Conservation (phyloP, 2,329 filamentous ascomycete species). For the Neodidymelliopsis sp. region DNA sequence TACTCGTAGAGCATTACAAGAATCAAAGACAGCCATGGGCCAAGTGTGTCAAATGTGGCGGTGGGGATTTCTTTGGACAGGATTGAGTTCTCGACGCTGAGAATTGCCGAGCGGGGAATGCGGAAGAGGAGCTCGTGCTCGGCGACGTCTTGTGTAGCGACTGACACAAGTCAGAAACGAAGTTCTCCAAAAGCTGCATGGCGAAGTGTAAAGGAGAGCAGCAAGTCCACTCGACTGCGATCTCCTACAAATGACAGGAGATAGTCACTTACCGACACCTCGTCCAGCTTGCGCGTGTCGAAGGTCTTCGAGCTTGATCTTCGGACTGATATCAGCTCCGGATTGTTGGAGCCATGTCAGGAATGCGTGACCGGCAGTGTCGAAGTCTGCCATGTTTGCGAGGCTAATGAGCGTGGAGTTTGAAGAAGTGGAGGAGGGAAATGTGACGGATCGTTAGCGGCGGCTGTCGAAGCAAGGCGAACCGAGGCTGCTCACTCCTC, state of each 20-base stretch:
- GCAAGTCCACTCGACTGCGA: background rate
- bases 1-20: conserved; percentile 82
- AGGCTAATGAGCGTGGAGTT: conserved; percentile 5
- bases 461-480: conserved; percentile 20
- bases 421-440: conserved; percentile 23
- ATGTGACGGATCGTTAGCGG: conserved; percentile 30
- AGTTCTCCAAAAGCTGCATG: background rate
- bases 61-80: conserved; percentile 63
- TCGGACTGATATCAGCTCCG: conserved; percentile 63
- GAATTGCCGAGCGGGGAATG: conserved; percentile 74
- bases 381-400: conserved; percentile 42
- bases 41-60: conserved; percentile 45
- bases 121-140: conserved; percentile 81
- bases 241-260: conserved; percentile 1
- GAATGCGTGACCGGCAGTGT: conserved; percentile 60
- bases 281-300: conserved; percentile 64
- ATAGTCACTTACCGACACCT: conserved; percentile 65
- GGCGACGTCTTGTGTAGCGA: conserved; percentile 73
- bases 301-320: conserved; percentile 66
- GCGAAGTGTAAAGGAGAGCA: background rate
- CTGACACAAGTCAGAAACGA: conserved; percentile 53
- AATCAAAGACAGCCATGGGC: conserved; percentile 68
- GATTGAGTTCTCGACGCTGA: conserved; percentile 76
- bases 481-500: conserved; percentile 28
- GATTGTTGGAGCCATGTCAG: conserved; percentile 63